Evolutionary conservation across 345 rosid species (phyloP).

Genomic region (Hevea brasiliensis): DNA sequence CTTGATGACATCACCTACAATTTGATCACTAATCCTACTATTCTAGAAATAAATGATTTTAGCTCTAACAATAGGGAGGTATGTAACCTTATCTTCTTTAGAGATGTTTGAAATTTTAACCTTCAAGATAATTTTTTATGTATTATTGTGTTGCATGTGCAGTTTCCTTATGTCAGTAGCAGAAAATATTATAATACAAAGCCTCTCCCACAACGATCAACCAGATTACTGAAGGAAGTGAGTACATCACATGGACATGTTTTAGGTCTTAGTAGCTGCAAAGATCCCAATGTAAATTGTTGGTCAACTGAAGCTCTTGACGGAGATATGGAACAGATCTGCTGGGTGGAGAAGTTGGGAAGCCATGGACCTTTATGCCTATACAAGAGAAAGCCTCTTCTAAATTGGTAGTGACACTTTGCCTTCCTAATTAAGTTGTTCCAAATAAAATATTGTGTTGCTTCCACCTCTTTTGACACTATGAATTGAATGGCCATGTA

Average conservation of each 20-base stretch:
- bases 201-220: conserved; percentile 11
- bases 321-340: conserved; percentile 50
- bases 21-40: conserved; percentile 68
- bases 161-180: conserved; percentile 55
- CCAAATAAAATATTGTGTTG: background rate
- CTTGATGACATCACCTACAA: conserved; percentile 59
- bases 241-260: conserved; percentile 29
- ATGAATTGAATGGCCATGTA: conserved; percentile 36
- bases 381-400: conserved; percentile 54
- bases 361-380: conserved; percentile 56
- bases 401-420: conserved; percentile 45
- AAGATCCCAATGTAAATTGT: conserved; percentile 53
- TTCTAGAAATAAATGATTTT: conserved; percentile 65
- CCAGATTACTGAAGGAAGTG: conserved; percentile 18
- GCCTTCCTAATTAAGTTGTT: conserved; percentile 7
- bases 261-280: conserved; percentile 70
- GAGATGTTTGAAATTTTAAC: conserved; percentile 10
- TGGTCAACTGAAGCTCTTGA: conserved; percentile 54
- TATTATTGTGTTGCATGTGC: conserved; percentile 21
- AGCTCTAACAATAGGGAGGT: conserved; percentile 83
- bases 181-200: conserved; percentile 18
- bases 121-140: background rate
- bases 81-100: conserved; percentile 21
- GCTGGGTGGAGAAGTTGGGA: conserved; percentile 54
- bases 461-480: background rate